Percentiles rank a stretch among this genome's conserved stretches.
Conservation (phyloP, 2,329 filamentous ascomycete species). For the Epichloe elymi region DNA sequence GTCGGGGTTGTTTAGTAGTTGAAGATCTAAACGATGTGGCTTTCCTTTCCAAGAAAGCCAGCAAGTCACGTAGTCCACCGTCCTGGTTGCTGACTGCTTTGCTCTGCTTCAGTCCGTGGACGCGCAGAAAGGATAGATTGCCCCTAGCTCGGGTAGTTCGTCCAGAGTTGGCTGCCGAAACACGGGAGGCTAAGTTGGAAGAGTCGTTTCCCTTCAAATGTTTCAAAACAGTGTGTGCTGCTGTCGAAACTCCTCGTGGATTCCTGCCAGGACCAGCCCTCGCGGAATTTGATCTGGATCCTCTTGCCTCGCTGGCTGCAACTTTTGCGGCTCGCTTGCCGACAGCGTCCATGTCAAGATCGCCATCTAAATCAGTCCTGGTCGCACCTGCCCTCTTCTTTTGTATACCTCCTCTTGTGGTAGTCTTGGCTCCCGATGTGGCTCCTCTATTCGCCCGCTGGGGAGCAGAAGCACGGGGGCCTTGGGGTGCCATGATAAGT, state of each 20-base stretch:
- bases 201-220: constrained; percentile 25
- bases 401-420: constrained; percentile 34
- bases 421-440: constrained; percentile 16
- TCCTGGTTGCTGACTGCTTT: constrained; percentile 54
- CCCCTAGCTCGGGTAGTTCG: constrained; percentile 13
- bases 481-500: constrained; percentile 22
- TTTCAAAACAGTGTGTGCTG: constrained; percentile 30
- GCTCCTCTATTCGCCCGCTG: constrained; percentile 20
- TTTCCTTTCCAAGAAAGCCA: constrained; percentile 61
- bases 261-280: constrained; percentile 12
- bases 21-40: constrained; percentile 40
- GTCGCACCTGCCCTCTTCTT: constrained; percentile 31
- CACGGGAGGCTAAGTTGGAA: constrained; percentile 20
- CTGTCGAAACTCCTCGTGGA: constrained; percentile 20
- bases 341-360: constrained; percentile 42
- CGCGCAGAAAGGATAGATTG: constrained; percentile 25
- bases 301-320: constrained; percentile 13
- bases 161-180: constrained; percentile 17
- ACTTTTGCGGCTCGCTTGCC: constrained; percentile 22
- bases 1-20: constrained; percentile 28
- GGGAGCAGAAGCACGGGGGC: constrained; percentile 14
- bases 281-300: constrained; percentile 18
- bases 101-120: constrained; percentile 54
- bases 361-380: constrained; percentile 41
- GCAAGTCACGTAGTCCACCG: constrained; percentile 50